Evolutionary conservation across 306 rosid species (phyloP), one percentile per base, ranked within the genome.

Genomic region (Corylus avellana): DNA sequence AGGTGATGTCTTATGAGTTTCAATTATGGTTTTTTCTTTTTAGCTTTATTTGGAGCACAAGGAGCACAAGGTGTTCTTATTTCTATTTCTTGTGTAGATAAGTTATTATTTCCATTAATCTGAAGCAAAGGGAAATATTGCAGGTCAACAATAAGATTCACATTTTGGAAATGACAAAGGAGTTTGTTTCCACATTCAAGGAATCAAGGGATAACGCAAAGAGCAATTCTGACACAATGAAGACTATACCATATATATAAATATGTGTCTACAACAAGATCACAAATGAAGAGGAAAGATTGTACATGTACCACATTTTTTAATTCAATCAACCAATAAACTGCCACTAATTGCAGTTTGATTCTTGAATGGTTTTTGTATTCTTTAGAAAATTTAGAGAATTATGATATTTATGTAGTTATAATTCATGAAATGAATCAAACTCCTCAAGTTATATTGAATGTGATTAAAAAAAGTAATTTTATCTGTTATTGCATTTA

Each of bases 1-100:
- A 78, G 88, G 96, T 89, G 84, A 53, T 69, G 54, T 47, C 50
- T 29, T 57, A 61, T 70, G 46, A 67, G 17, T 64, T 32, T 37
- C 32, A 16, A 18, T 64, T 2, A 22, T 64, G 2, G 3, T 48
- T 8, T 48, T 48, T 48, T 48, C 3, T 48, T 48, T 48, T 78
- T 27, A 14, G 62, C 64, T 76, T 58, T 78, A 27, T 67, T 75
- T 69, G 48, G 54, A 54, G 22, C 49, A 35, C 39, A 42, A 53
- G 55, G 42, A 54, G 22, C 49, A 35, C 39, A 42, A 53, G 55
- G 42, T 25, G 27, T 69, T 10, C 53, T 49, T 42, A 42, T 39
- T 48, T 48, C 51, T 9, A 48, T 0, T 48, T 48, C 8, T 48
- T 48, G 12, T 48, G 12, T 48, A 0, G 51, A 48, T 9, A 48